Evolutionary conservation across 192 early-diverging fungal species (phyloP), one percentile per base, ranked within the genome.

Genomic region (Umbelopsis isabellina): DNA sequence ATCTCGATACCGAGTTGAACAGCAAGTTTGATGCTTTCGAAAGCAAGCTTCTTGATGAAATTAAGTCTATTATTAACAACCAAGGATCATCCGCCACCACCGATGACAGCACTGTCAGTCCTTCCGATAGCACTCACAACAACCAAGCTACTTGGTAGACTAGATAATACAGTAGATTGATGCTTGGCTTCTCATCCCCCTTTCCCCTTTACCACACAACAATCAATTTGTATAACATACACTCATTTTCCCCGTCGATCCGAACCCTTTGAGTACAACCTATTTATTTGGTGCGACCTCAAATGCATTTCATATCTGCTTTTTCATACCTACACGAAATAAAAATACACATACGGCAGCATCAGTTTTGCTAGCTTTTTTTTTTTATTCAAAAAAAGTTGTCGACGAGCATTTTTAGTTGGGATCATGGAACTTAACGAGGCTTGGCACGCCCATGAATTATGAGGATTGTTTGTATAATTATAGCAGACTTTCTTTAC

Each of bases 81-180:
- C 18, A 61, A 23, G 51, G 51, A 12, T 23, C 12, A 13, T 18
- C 21, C 15, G 7, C 55, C 33, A n/a, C 55, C 2, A 25, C 27
- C 55, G 33, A 25, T 7, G 30, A n/a, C 30, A 2, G 2, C 3
- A 11, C 55, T 2, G 16, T 25, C n/a, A 25, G 21, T 25, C 27
- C 55, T 61, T 30, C 55, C 30, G 33, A 25, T 16, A 35, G 27
- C 18, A 30, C 21, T 2, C 55, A 61, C 55, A 61, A 61, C 55
- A 61, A 61, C 55, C 55, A 61, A 61, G 55, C 55, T 35, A 61
- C 55, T 61, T 61, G 55, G 55, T 61, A 61, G 33, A 61, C 11
- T 8, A 23, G 12, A 52, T 12, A 4, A 23, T 0, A 11, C 55
- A 53, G 23, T 23, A 12, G n/a, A 23, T 4, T 23, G 51, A 53